A percentile compares a stretch with the other conserved stretches of the same genome.
Evolutionary conservation across 164 flowering plant genomes (phyloP).

Genomic region (Chimonanthus praecox): DNA sequence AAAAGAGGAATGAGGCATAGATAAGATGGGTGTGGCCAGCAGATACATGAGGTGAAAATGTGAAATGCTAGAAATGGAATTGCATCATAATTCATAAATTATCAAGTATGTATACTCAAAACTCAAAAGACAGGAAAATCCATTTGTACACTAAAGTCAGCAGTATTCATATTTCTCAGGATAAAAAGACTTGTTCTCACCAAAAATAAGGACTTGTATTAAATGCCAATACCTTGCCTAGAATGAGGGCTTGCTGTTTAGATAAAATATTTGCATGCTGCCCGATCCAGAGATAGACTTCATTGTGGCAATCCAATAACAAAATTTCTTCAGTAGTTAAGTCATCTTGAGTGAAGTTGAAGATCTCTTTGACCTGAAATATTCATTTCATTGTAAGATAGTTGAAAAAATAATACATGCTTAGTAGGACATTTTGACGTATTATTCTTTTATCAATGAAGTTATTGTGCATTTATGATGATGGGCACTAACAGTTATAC

Average conservation of each 20-base stretch:
- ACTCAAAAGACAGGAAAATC: background rate
- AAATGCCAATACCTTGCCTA: constrained; percentile 42
- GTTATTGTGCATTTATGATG: background rate
- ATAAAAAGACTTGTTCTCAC: background rate
- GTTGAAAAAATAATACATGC: background rate
- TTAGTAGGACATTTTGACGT: background rate
- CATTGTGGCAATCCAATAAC: constrained; percentile 58
- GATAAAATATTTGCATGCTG: constrained; percentile 36
- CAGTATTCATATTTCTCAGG: background rate
- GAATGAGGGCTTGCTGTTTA: constrained; percentile 37
- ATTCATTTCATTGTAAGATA: constrained; percentile 2
- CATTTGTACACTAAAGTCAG: background rate
- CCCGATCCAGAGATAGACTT: constrained; percentile 75
- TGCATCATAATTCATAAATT: too few species aligned
- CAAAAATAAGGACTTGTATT: background rate
- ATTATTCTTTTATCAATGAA: background rate
- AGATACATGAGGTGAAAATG: background rate
- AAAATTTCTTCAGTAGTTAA: constrained; percentile 74
- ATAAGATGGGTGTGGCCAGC: background rate
- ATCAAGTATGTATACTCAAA: too few species aligned
- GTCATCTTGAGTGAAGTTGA: constrained; percentile 79
- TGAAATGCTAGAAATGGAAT: too few species aligned
- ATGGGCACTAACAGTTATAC: too few species aligned
- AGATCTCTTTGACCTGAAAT: constrained; percentile 71
- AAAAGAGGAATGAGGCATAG: background rate